phyloP scores from a whole-genome alignment of 805 yeast genomes.

The Metschnikowia reukaufii region DNA sequence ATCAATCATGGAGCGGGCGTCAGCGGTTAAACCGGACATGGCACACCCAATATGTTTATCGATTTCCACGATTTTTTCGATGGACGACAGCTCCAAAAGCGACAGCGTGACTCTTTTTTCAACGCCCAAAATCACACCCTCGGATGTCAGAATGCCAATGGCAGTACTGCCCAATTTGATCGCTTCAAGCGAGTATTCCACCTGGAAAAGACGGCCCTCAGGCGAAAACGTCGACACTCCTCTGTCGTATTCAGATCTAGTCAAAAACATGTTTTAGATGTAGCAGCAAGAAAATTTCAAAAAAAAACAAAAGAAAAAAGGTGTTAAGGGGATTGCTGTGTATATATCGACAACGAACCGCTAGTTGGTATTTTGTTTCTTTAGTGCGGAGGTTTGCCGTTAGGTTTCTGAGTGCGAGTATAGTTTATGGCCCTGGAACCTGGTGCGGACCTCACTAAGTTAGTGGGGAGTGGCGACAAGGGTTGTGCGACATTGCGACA shows the following conservation, averaged over 20 bases:
- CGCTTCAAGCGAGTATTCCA: constrained; percentile 96
- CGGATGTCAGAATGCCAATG: constrained; percentile 91
- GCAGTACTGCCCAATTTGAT: constrained; percentile 98
- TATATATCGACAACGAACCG: too few species aligned
- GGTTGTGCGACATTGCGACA: constrained; percentile 13
- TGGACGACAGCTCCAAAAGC: constrained; percentile 84
- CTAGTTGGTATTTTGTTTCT: too few species aligned
- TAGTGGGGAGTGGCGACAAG: constrained; percentile 13
- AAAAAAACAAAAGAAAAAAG: too few species aligned
- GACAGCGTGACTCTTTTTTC: constrained; percentile 96
- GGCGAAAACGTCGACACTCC: constrained; percentile 99
- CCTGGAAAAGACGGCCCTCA: constrained; percentile 97
- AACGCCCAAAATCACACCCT: constrained; percentile 94
- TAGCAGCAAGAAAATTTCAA: not conserved
- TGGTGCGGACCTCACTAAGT: too few species aligned
- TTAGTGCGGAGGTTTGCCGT: not conserved
- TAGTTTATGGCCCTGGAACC: too few species aligned
- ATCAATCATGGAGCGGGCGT: constrained; percentile 97
- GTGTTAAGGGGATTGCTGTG: not conserved
- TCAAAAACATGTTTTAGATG: constrained; percentile 69
- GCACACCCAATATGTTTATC: constrained; percentile 97
- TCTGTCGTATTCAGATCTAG: constrained; percentile 99
- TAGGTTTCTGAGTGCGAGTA: too few species aligned
- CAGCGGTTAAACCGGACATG: constrained; percentile 98
- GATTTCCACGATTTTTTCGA: constrained; percentile 94